These are phyloP conservation scores for Peronospora destructor DNA, from an alignment of 352 stramenopile species.

Conservation along the genomic window DNA sequence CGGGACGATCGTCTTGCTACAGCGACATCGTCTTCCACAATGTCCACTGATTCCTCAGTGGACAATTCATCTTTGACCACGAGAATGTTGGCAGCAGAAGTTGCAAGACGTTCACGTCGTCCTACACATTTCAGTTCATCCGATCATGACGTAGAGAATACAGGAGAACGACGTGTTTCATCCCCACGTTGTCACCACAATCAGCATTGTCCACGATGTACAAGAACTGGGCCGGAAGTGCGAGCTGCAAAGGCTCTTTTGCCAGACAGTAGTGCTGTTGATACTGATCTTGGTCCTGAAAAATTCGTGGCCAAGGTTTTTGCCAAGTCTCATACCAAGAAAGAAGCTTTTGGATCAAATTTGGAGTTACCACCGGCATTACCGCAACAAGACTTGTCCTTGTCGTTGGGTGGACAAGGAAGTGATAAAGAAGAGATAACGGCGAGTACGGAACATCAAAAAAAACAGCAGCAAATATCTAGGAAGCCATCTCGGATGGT, in stretches of 20 bases:
- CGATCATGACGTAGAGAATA: conserved; percentile 10
- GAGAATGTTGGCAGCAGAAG: conserved; percentile 5
- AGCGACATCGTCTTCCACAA: conserved; percentile 28
- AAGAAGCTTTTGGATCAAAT: background rate
- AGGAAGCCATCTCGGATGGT: conserved; percentile 51
- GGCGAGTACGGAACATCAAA: conserved; percentile 12
- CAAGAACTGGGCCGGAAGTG: background rate
- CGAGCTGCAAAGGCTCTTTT: background rate
- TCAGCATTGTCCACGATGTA: conserved; percentile 11
- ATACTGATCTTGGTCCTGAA: conserved; percentile 32
- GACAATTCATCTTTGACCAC: conserved; percentile 14
- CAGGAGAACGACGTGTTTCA: conserved; percentile 7
- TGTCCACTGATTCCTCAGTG: conserved; percentile 31
- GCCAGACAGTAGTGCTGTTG: background rate
- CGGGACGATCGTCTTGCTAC: conserved; percentile 21
- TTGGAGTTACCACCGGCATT: conserved; percentile 20
- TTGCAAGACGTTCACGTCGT: conserved; percentile 9
- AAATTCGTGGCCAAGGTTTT: conserved; percentile 41
- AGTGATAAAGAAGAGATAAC: conserved; percentile 41
- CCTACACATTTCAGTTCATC: conserved; percentile 23
- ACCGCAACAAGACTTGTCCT: conserved; percentile 32
- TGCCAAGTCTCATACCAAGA: conserved; percentile 10
- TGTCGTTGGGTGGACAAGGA: conserved; percentile 36
- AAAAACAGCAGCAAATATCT: conserved; percentile 17
- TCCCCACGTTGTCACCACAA: conserved; percentile 18